Evolutionary conservation across 2,329 filamentous ascomycete species (phyloP), one percentile per base, ranked within the genome.

Genomic region (Delphinella strobiligena): DNA sequence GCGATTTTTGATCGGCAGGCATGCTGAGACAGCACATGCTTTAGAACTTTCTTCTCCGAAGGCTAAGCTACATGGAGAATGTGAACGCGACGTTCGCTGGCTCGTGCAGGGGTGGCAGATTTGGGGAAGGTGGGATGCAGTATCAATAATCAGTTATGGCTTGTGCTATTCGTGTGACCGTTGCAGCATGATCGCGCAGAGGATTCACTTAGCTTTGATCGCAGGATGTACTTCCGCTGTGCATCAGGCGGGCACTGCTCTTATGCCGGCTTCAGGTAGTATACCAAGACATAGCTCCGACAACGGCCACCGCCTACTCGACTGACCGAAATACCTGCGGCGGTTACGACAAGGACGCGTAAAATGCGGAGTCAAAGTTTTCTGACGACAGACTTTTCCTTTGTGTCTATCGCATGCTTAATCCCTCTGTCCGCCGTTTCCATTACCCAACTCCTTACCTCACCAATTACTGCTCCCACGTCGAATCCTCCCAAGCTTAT

Each of bases 391-490:
- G 22, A 27, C 22, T 27, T 27, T 27, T 27, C 12, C 22, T 12
- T 27, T 27, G 22, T 27, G 22, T 40, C 36, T 34, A 35, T 41
- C 38, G 38, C 42, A 37, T 37, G 36, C 34, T 45, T 45, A 36
- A 45, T 39, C 38, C 31, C 36, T 38, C 24, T 35, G 37, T 27
- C 32, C 37, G 38, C 37, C 31, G 53, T 64, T 65, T 63, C 51
- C 61, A 64, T 66, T 66, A 66, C 56, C 59, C 59, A 65, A 64
- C 54, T 56, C 54, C 56, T 66, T 66, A 66, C 62, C 61, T 64
- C 62, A 64, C 61, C 54, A 53, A 55, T 57, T 54, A 50, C 53
- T 41, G 40, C 47, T 53, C 56, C 51, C 30, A 17, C 22, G 30
- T 29, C 15, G n/a, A 33, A 37, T 34, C 49, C 39, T 37, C 32